A percentile compares a stretch with the other conserved stretches of the same genome.
Conservation (phyloP, 306 rosid genomes). For the Datisca glomerata region DNA sequence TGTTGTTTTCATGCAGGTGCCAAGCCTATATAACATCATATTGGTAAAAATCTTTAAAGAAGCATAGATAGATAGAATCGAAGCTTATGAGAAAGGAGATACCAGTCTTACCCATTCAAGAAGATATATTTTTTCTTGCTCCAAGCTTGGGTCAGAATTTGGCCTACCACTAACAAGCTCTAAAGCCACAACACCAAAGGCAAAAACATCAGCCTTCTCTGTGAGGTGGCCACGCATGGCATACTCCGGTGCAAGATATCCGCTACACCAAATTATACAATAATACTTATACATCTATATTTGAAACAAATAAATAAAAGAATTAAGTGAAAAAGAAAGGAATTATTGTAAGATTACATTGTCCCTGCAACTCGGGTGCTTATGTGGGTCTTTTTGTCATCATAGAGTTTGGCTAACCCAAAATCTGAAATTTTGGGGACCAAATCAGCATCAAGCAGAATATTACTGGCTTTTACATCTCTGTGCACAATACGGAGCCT, state of each 20-base stretch:
- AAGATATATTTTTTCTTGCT: constrained; percentile 48
- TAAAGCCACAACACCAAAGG: constrained; percentile 76
- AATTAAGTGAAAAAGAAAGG: neutral
- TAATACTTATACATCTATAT: too few relatives aligned
- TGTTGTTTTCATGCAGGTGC: constrained; percentile 42
- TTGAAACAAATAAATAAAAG: too few relatives aligned
- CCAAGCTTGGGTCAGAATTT: constrained; percentile 47
- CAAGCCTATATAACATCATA: too few relatives aligned
- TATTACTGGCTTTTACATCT: constrained; percentile 79
- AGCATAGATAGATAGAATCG: too few relatives aligned
- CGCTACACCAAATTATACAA: too few relatives aligned
- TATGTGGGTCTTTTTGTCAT: constrained; percentile 65
- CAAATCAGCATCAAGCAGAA: constrained; percentile 52
- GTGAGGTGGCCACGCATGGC: constrained; percentile 87
- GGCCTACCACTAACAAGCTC: constrained; percentile 70
- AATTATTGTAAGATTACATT: constrained; percentile 31
- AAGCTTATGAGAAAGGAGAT: neutral
- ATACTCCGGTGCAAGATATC: constrained; percentile 84
- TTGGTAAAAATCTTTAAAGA: too few relatives aligned
- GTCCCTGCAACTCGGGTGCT: constrained; percentile 79
- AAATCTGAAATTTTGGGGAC: constrained; percentile 71
- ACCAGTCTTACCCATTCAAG: constrained; percentile 54
- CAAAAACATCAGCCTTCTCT: constrained; percentile 75
- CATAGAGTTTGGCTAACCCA: constrained; percentile 72
- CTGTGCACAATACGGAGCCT: constrained; percentile 63